Percentiles rank a stretch among this genome's conserved stretches.
Evolutionary conservation across 2,329 filamentous ascomycete genomes (phyloP).

Genomic region (Aspergillus amoenus): DNA sequence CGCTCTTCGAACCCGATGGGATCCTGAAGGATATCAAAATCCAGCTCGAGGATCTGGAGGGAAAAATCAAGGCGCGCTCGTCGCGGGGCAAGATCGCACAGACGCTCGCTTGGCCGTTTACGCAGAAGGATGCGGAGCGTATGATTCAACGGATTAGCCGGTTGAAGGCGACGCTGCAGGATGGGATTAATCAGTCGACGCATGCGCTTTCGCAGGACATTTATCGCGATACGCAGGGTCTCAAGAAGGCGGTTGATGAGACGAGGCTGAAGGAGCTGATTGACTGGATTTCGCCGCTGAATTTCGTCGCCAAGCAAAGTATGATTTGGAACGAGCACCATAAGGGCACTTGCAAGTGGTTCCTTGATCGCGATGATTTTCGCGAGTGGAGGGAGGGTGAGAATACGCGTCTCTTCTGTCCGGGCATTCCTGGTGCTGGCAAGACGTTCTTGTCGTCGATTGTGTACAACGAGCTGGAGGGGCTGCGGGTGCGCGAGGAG

Average conservation of each 20-base stretch:
- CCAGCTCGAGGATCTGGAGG: background rate
- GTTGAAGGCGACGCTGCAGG: constrained; percentile 1
- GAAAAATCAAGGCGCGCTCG: background rate
- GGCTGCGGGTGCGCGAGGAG: background rate
- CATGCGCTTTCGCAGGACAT: constrained; percentile 1
- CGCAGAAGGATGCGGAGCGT: constrained; percentile 7
- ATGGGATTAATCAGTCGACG: constrained; percentile 5
- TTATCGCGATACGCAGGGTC: constrained; percentile 1
- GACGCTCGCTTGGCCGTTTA: constrained; percentile 10
- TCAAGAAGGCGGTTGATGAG: constrained; percentile 5
- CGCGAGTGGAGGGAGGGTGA: constrained; percentile 4
- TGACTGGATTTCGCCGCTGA: constrained; percentile 10
- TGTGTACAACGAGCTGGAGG: constrained; percentile 10
- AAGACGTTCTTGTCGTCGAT: constrained; percentile 12
- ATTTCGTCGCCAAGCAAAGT: constrained; percentile 11
- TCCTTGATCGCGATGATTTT: constrained; percentile 3
- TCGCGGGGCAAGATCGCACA: background rate
- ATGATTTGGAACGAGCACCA: constrained; percentile 11
- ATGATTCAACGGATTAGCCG: constrained; percentile 1
- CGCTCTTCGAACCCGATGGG: constrained; percentile 14
- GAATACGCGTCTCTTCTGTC: constrained; percentile 1
- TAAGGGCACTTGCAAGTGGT: constrained; percentile 11
- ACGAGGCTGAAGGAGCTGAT: constrained; percentile 6
- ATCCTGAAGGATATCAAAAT: constrained; percentile 13
- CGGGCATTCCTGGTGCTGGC: constrained; percentile 6